Conservation (phyloP, 768 basidiomycete genomes). For the Leucocoprinus leucothites region DNA sequence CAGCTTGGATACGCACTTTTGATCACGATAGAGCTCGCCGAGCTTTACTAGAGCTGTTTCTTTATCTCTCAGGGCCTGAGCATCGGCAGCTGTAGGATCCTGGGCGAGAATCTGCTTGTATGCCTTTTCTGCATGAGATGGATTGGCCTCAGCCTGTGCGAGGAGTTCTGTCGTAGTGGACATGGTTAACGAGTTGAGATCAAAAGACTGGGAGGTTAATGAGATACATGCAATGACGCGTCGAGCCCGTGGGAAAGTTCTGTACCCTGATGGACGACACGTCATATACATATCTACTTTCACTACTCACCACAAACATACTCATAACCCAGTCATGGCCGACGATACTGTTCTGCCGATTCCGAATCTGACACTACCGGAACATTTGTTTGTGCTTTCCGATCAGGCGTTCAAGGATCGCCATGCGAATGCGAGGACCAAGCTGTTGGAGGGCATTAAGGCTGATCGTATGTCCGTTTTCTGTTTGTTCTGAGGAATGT, state of each 20-base stretch:
- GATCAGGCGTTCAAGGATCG: constrained; percentile 56
- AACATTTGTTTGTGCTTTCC: constrained; percentile 74
- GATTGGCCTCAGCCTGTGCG: constrained; percentile 57
- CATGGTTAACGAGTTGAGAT: neutral
- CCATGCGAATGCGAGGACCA: constrained; percentile 62
- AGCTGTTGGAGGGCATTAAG: constrained; percentile 71
- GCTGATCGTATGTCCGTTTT: constrained; percentile 62
- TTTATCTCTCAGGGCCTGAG: constrained; percentile 67
- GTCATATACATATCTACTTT: neutral
- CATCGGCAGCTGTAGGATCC: constrained; percentile 24
- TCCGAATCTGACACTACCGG: constrained; percentile 81
- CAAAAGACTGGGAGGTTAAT: no score
- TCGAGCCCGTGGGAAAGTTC: constrained; percentile 5
- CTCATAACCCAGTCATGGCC: constrained; percentile 48
- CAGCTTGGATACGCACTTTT: constrained; percentile 59
- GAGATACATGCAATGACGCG: constrained; percentile 10
- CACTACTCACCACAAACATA: neutral
- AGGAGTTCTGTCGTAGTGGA: constrained; percentile 33
- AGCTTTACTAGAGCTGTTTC: constrained; percentile 84
- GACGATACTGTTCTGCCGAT: constrained; percentile 84
- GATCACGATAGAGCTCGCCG: constrained; percentile 82
- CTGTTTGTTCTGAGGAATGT: neutral
- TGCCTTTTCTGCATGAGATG: constrained; percentile 64
- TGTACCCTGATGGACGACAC: neutral
- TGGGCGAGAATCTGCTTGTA: constrained; percentile 66